A percentile compares a stretch with the other conserved stretches of the same genome.
Conservation (phyloP, 306 rosid genomes). For the Acacia acuminata region DNA sequence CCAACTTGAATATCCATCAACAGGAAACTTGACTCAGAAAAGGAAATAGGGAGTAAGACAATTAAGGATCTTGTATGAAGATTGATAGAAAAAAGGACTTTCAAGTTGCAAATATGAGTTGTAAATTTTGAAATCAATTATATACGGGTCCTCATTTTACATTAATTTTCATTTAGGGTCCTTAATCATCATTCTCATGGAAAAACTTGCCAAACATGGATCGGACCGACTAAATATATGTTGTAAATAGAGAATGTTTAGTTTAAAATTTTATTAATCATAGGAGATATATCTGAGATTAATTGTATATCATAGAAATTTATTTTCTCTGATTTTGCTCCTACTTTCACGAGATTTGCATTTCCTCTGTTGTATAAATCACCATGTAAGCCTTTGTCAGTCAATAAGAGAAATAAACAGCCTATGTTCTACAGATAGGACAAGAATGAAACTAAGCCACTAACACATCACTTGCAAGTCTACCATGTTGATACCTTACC, state of each 20-base stretch:
- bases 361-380: background rate
- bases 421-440: background rate
- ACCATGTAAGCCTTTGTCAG: background rate
- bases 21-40: background rate
- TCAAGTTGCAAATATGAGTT: background rate
- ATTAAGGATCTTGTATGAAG: background rate
- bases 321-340: background rate
- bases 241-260: no score
- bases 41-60: background rate
- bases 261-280: background rate
- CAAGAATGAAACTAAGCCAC: background rate
- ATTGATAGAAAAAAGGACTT: background rate
- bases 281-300: background rate
- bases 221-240: background rate
- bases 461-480: background rate
- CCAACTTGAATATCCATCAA: background rate
- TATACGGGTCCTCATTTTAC: background rate
- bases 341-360: background rate
- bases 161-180: background rate
- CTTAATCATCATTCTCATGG: background rate
- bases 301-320: background rate
- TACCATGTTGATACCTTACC: slow-evolving; percentile 20
- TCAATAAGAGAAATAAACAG: background rate
- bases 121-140: background rate
- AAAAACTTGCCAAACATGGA: background rate